Evolutionary conservation across 2,329 filamentous ascomycete genomes (phyloP).

Genomic region (Verticillium klebahnii): DNA sequence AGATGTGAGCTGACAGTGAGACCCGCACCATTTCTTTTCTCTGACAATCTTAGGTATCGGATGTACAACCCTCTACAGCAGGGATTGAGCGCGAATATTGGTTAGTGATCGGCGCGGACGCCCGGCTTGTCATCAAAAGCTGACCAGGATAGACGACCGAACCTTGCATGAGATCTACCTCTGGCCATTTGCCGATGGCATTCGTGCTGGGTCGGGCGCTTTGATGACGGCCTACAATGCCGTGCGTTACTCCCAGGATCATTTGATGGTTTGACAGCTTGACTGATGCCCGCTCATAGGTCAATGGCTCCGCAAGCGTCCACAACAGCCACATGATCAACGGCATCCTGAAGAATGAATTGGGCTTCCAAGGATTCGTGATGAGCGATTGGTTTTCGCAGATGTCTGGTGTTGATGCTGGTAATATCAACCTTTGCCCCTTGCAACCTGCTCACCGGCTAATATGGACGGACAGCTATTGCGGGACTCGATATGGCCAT

Average conservation of each 20-base stretch:
- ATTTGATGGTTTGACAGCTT: neutral
- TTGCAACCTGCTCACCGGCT: neutral
- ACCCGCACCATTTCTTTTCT: neutral
- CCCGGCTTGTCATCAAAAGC: neutral
- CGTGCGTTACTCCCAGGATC: constrained; percentile 18
- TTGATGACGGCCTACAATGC: constrained; percentile 84
- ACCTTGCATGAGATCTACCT: constrained; percentile 72
- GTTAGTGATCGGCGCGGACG: constrained; percentile 31
- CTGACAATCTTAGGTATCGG: constrained; percentile 26
- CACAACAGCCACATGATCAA: constrained; percentile 77
- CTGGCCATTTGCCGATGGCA: constrained; percentile 80
- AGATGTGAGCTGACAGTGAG: constrained; percentile 46
- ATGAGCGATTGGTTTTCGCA: constrained; percentile 88
- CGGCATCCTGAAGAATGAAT: constrained; percentile 76
- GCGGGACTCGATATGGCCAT: constrained; percentile 76
- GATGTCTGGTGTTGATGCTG: constrained; percentile 42
- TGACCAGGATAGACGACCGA: constrained; percentile 49
- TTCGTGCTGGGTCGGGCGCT: constrained; percentile 77
- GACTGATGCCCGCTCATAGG: constrained; percentile 23
- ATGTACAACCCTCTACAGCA: constrained; percentile 49
- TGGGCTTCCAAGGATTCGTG: constrained; percentile 83
- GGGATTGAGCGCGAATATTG: constrained; percentile 69
- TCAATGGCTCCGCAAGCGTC: constrained; percentile 60
- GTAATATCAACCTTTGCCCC: neutral
- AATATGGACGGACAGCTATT: constrained; percentile 68